phyloP scores from a whole-genome alignment of 1,139 yeast species.

The Magnusiomyces sp. region DNA sequence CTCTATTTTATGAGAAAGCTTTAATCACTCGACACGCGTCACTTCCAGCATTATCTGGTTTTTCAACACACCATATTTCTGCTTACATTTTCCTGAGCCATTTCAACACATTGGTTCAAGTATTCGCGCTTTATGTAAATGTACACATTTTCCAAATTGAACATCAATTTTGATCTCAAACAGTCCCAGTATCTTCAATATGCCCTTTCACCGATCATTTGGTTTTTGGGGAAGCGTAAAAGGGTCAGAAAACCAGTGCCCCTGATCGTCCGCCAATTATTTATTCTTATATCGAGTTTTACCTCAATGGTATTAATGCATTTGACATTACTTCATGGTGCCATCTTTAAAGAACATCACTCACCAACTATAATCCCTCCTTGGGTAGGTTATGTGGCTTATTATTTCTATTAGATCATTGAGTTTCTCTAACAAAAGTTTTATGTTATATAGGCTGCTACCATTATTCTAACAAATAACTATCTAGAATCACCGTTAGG shows the following conservation, averaged over 20 bases:
- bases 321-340: constrained; percentile 42
- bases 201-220: not conserved
- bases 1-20: too few species aligned
- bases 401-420: not conserved
- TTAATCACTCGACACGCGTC: too few species aligned
- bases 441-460: constrained; percentile 43
- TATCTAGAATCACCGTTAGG: constrained; percentile 51
- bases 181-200: too few species aligned
- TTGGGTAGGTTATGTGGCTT: constrained; percentile 1
- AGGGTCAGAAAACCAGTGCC: constrained; percentile 7
- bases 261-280: constrained; percentile 14
- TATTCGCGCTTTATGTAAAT: too few species aligned
- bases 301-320: constrained; percentile 46
- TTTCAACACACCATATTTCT: too few species aligned
- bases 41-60: too few species aligned
- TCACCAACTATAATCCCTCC: constrained; percentile 49
- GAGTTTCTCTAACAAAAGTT: not conserved
- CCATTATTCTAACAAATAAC: constrained; percentile 55
- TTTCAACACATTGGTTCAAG: too few species aligned
- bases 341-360: constrained; percentile 38
- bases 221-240: constrained; percentile 3
- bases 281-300: constrained; percentile 35
- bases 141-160: too few species aligned
- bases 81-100: too few species aligned
- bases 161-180: too few species aligned